Percentiles rank a stretch among this genome's conserved stretches.
phyloP scores from a whole-genome alignment of 164 flowering plant genomes.

The Dillenia suffruticosa region DNA sequence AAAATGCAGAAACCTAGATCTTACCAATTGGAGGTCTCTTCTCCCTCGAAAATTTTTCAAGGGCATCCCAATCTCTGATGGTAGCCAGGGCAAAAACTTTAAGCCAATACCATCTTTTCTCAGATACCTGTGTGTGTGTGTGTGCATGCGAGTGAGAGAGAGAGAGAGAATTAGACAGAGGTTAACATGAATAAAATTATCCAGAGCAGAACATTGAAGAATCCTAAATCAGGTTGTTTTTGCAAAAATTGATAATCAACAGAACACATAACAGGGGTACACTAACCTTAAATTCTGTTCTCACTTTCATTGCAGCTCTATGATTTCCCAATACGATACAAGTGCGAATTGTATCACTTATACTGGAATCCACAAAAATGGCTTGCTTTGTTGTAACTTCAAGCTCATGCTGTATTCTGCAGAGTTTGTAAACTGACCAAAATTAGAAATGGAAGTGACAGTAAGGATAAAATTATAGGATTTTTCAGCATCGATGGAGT shows the following conservation, averaged over 20 bases:
- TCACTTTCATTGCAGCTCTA: conserved; percentile 85
- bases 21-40: conserved; percentile 90
- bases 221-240: too few species aligned
- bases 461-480: background rate
- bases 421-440: background rate
- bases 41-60: conserved; percentile 94
- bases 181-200: too few species aligned
- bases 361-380: conserved; percentile 90
- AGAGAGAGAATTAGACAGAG: background rate
- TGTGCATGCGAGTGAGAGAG: background rate
- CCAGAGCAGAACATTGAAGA: background rate
- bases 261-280: conserved; percentile 1
- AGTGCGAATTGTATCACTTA: conserved; percentile 92
- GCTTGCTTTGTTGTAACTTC: conserved; percentile 91
- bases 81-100: conserved; percentile 95
- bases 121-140: conserved; percentile 59
- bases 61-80: conserved; percentile 91
- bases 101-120: conserved; percentile 99
- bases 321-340: conserved; percentile 92
- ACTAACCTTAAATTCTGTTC: conserved; percentile 86
- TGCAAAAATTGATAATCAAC: background rate
- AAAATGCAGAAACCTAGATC: background rate
- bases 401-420: conserved; percentile 86
- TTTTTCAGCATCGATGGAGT: too few species aligned
- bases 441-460: background rate